Percentiles rank a stretch among this genome's conserved stretches.
Conservation (phyloP, 495 filamentous ascomycete species). For the Beverwykella pulmonaria region DNA sequence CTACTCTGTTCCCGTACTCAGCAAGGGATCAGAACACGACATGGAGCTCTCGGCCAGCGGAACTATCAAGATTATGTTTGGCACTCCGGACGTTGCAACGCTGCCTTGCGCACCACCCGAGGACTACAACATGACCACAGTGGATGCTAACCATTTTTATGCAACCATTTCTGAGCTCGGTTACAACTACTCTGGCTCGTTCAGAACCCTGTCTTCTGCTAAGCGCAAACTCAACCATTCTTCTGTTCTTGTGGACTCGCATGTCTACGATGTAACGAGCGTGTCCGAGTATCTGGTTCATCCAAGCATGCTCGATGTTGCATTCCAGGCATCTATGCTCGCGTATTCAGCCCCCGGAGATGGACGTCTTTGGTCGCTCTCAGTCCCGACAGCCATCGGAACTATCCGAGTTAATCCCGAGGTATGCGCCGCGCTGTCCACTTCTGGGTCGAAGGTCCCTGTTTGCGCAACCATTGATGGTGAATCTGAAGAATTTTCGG, state of each 20-base stretch:
- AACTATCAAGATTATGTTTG: conserved; percentile 1
- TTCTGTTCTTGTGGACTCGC: neutral
- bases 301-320: conserved; percentile 4
- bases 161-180: conserved; percentile 5
- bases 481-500: neutral
- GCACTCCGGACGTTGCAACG: neutral
- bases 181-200: conserved; percentile 13
- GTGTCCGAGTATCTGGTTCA: neutral
- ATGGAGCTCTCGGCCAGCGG: conserved; percentile 8
- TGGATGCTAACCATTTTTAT: conserved; percentile 16
- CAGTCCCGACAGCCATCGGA: conserved; percentile 1
- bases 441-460: neutral
- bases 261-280: neutral
- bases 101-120: neutral
- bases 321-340: conserved; percentile 7
- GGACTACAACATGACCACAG: conserved; percentile 1
- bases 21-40: neutral
- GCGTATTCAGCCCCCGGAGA: conserved; percentile 8
- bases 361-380: conserved; percentile 8
- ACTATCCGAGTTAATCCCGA: conserved; percentile 12
- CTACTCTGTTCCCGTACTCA: neutral
- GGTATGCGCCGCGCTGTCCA: neutral
- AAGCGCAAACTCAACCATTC: conserved; percentile 12
- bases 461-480: neutral
- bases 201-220: neutral